Evolutionary conservation across 2,329 filamentous ascomycete genomes (phyloP), one percentile per base, ranked within the genome.

Genomic region (Cadophora gregata): DNA sequence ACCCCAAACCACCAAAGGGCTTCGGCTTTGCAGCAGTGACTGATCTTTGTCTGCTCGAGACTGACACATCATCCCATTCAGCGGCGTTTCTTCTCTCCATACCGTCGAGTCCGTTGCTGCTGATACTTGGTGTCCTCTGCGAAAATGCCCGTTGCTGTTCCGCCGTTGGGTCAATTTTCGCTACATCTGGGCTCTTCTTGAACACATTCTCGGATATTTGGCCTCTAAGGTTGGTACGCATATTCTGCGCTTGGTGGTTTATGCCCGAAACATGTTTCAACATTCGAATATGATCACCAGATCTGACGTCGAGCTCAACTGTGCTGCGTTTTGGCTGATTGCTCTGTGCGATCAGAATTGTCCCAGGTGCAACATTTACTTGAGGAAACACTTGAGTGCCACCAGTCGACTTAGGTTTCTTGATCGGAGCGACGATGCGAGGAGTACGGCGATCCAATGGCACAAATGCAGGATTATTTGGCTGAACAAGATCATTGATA

Each of bases 41-140:
- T 6, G 65, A 63, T 27, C 42, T 65, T 1, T 63, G 10, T 33
- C 31, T 47, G 16, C 29, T 47, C 38, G 42, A 59, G 19, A 64
- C 45, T 6, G 69, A 59, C 24, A 67, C 68, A 14, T 72, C 71
- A 56, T 74, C 71, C 73, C 73, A 75, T 55, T 70, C 68, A 8
- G 67, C 63, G 55, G 72, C 73, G 67, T 74, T 73, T 21, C 48
- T 50, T 1, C 36, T 42, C 47, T 71, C 72, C 24, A 72, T n/a
- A 10, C 55, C 55, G 47, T 73, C 68, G 10, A 72, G 38, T 5
- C 59, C 59, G 42, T 62, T 65, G 25, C 61, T 64, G 24, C 53
- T 60, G 4, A 66, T 38, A 55, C 59, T 65, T 27, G 62, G 53
- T 10, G 21, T 55, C 31, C n/a, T 27, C 21, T 53, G 31, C 31